Evolutionary conservation across 1,284 basidiomycete species (phyloP), one percentile per base, ranked within the genome.

Genomic region (Fomitopsis palustris): DNA sequence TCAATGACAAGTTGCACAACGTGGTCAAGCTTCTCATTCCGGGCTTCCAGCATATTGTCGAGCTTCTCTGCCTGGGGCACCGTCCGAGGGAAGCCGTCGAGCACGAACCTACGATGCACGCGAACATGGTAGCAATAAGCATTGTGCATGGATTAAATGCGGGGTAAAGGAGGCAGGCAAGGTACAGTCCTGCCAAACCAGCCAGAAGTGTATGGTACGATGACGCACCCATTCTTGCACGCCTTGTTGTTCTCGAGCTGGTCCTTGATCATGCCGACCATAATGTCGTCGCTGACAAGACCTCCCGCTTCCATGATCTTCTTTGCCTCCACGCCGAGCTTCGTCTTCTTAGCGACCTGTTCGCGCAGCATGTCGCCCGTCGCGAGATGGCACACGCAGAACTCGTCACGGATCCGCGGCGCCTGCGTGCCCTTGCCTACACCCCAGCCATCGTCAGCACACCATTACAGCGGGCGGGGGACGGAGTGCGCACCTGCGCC

Each of bases 341-440:
- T 79, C 5, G 96, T 98, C 78, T 96, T 91, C 73, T 89, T 79
- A 47, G 85, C 70, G 60, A 99, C 95, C 76, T 99, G 95, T 65
- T 96, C 93, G 53, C 96, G 92, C 60, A 99, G 82, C 94, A 99
- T 97, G 80, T 99, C 96, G 39, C 96, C 96, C 31, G 96, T 99
- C 33, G 96, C 96, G 66, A 99, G 82, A 79, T 99, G 96, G 82
- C 96, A 99, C 56, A 99, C 87, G 73, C 93, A 95, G 83, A 92
- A 99, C 73, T 93, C 86, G 64, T 95, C 89, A 55, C 90, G 86
- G 77, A 99, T 96, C 74, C 85, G 86, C 25, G 97, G 96, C 1
- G 95, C 96, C 76, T 99, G 96, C 1, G 96, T 99, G 52, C 96
- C 96, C 83, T 99, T 99, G 67, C 95, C 95, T 96, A 67, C 25